These are phyloP conservation scores for Phytophthora pluvialis DNA, from an alignment of 352 stramenopile species.

Conservation along the genomic window DNA sequence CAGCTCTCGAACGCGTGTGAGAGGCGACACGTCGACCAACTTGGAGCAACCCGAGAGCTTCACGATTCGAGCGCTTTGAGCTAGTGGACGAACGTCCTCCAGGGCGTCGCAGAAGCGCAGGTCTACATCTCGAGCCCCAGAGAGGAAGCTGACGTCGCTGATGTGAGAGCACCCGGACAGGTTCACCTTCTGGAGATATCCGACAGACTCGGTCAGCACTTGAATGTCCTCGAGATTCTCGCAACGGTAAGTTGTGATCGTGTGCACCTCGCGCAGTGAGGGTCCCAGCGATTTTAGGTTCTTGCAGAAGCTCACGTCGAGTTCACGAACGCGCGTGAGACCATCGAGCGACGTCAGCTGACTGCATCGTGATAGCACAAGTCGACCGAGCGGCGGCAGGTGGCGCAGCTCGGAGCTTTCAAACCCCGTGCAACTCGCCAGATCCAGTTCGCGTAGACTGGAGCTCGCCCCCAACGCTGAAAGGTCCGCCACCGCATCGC, in stretches of 20 bases:
- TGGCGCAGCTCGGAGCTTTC: constrained; percentile 42
- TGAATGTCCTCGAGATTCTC: constrained; percentile 53
- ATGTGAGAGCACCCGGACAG: constrained; percentile 63
- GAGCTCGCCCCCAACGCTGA: constrained; percentile 40
- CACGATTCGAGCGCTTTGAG: constrained; percentile 41
- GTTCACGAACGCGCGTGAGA: constrained; percentile 45
- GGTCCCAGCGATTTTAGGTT: constrained; percentile 43
- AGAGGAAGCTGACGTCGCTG: constrained; percentile 50
- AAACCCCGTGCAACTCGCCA: constrained; percentile 61
- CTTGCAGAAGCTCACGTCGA: constrained; percentile 80
- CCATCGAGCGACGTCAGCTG: constrained; percentile 51
- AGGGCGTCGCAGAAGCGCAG: constrained; percentile 74
- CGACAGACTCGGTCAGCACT: constrained; percentile 28
- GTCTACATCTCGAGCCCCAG: constrained; percentile 49
- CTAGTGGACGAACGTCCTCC: constrained; percentile 48
- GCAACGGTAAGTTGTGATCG: constrained; percentile 63
- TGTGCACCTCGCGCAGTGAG: constrained; percentile 38
- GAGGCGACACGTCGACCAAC: constrained; percentile 52
- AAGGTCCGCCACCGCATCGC: constrained; percentile 51
- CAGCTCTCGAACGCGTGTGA: constrained; percentile 55
- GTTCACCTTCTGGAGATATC: constrained; percentile 44
- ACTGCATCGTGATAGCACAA: constrained; percentile 66
- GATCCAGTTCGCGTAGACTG: constrained; percentile 54
- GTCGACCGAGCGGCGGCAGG: constrained; percentile 43
- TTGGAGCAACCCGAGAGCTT: constrained; percentile 67